Evolutionary conservation across 202 grass and related monocot species (phyloP).

Genomic region (Schoenoplectus tabernaemontani): DNA sequence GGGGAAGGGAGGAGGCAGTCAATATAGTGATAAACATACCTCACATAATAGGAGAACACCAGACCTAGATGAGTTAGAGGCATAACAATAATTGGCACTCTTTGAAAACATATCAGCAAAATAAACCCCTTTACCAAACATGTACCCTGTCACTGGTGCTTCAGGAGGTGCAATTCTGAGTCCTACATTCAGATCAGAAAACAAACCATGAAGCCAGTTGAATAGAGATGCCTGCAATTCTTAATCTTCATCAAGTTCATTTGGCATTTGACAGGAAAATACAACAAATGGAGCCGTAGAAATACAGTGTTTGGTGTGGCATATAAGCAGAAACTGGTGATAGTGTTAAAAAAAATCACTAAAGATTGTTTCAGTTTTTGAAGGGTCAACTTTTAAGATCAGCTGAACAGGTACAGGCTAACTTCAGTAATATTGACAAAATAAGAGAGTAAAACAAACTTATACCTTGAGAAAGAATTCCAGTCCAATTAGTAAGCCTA

Average conservation of each 20-base stretch:
- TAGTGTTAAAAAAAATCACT: neutral
- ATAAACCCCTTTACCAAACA: slow-evolving; percentile 97
- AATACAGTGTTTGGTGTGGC: neutral
- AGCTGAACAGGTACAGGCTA: neutral
- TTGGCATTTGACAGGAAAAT: neutral
- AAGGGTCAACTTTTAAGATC: neutral
- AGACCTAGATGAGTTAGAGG: slow-evolving; percentile 51
- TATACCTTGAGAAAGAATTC: slow-evolving; percentile 90
- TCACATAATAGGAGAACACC: slow-evolving; percentile 88
- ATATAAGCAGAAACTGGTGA: neutral
- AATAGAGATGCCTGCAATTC: neutral
- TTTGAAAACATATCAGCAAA: slow-evolving; percentile 99
- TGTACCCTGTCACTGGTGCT: slow-evolving; percentile 88
- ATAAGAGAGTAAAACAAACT: slow-evolving; percentile 7
- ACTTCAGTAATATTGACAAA: slow-evolving; percentile 4
- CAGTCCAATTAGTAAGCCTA: slow-evolving; percentile 84
- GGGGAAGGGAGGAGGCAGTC: neutral
- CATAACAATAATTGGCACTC: slow-evolving; percentile 94
- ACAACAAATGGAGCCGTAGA: neutral
- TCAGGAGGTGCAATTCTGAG: slow-evolving; percentile 94
- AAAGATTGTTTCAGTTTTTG: neutral
- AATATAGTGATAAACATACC: slow-evolving; percentile 28
- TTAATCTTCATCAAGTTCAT: neutral
- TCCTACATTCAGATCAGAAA: slow-evolving; percentile 38
- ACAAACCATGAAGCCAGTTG: neutral